These are phyloP conservation scores for Trichoderma pleuroti DNA, from an alignment of 2,329 filamentous ascomycete species.

Conservation along the genomic window DNA sequence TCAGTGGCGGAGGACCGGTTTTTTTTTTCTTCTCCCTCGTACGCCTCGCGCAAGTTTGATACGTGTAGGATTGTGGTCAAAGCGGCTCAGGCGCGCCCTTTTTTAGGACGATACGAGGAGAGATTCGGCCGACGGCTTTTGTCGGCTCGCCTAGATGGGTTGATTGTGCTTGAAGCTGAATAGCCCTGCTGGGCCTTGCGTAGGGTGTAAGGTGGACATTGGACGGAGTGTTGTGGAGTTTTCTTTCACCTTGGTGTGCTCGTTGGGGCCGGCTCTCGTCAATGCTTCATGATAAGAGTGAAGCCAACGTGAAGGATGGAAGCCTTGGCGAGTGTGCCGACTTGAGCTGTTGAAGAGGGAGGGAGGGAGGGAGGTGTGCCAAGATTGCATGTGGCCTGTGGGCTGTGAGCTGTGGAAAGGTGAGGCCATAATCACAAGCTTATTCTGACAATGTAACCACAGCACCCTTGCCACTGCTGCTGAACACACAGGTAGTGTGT, in stretches of 20 bases:
- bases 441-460: background rate
- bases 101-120: background rate
- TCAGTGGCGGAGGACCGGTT: slow-evolving; percentile 1
- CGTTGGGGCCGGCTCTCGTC: background rate
- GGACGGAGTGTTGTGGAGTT: background rate
- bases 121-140: background rate
- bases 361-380: background rate
- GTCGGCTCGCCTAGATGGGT: background rate
- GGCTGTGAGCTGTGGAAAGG: background rate
- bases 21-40: background rate
- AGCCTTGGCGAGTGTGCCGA: background rate
- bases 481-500: background rate
- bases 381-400: background rate
- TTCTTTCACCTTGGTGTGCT: background rate
- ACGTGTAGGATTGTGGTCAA: background rate
- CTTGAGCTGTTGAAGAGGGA: background rate
- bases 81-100: background rate
- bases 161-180: background rate
- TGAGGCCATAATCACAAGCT: background rate
- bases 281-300: background rate
- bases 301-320: background rate
- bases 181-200: background rate
- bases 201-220: background rate
- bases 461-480: background rate
- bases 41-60: background rate